Conservation (phyloP, 352 stramenopile genomes). For the Phytophthora ramorum region DNA sequence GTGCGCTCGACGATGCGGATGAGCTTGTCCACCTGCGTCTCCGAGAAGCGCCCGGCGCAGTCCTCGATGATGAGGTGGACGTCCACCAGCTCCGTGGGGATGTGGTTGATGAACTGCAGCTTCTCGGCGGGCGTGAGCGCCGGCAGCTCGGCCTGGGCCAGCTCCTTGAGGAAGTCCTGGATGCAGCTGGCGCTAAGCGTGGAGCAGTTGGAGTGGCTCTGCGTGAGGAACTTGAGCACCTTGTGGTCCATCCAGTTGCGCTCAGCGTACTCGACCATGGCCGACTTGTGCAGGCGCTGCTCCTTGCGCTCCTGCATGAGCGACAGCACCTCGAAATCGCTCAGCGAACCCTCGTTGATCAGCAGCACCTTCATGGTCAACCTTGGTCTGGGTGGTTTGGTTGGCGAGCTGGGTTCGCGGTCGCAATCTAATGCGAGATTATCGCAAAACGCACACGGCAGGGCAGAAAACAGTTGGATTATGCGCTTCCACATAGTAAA, state of each 20-base stretch:
- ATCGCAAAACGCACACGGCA: neutral
- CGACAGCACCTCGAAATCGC: conserved; percentile 81
- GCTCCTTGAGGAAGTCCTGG: conserved; percentile 65
- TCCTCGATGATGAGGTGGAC: conserved; percentile 88
- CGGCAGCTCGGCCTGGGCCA: conserved; percentile 50
- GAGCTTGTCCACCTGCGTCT: conserved; percentile 81
- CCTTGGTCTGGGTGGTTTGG: conserved; percentile 10
- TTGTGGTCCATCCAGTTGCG: conserved; percentile 93
- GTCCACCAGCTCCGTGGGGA: conserved; percentile 84
- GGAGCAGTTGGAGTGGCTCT: conserved; percentile 69
- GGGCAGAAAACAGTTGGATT: conserved; percentile 32
- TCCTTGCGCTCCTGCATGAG: conserved; percentile 88
- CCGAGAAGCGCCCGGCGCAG: conserved; percentile 78
- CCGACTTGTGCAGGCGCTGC: conserved; percentile 76
- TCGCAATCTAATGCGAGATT: neutral
- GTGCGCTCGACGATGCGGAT: conserved; percentile 75
- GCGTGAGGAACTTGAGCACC: conserved; percentile 87
- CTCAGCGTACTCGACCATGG: conserved; percentile 80
- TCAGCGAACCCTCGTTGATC: conserved; percentile 82
- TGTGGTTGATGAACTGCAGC: conserved; percentile 89
- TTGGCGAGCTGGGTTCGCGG: neutral
- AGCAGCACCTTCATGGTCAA: conserved; percentile 83
- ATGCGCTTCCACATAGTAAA: conserved; percentile 32
- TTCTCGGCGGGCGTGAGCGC: conserved; percentile 74
- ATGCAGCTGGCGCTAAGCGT: conserved; percentile 56